phyloP scores from a whole-genome alignment of 1,139 yeast species.

The Geotrichum reessii region DNA sequence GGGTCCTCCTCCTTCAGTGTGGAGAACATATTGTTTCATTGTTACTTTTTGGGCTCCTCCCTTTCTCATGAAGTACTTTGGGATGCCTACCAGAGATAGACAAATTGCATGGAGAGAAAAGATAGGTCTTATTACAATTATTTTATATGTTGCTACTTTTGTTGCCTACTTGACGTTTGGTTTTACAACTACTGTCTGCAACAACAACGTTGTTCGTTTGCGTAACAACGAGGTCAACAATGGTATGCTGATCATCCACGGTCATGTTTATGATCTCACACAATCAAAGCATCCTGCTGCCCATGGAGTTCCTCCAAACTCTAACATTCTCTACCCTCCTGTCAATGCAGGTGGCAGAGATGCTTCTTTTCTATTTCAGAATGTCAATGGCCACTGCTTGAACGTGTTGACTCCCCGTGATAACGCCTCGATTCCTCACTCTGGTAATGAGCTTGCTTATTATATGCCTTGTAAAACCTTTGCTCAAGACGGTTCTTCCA shows the following conservation, averaged over 20 bases:
- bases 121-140: conserved; percentile 73
- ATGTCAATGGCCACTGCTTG: conserved; percentile 90
- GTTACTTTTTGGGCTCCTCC: conserved; percentile 92
- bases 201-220: conserved; percentile 46
- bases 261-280: conserved; percentile 69
- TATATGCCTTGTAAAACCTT: conserved; percentile 87
- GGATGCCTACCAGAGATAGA: conserved; percentile 71
- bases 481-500: conserved; percentile 62
- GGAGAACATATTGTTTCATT: conserved; percentile 76
- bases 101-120: conserved; percentile 98
- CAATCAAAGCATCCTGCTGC: conserved; percentile 73
- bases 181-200: conserved; percentile 79
- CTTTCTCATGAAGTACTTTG: conserved; percentile 63
- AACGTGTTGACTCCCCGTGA: conserved; percentile 70
- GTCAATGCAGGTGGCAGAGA: conserved; percentile 84
- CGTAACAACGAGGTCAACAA: conserved; percentile 52
- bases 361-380: conserved; percentile 84
- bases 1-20: conserved; percentile 45
- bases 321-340: conserved; percentile 78
- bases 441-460: conserved; percentile 73
- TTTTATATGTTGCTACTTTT: conserved; percentile 65
- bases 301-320: conserved; percentile 61
- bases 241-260: conserved; percentile 72
- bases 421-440: conserved; percentile 64
- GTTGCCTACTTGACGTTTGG: conserved; percentile 90